phyloP scores from a whole-genome alignment of 2,329 filamentous ascomycete genomes.

The Fusarium pilosicola region DNA sequence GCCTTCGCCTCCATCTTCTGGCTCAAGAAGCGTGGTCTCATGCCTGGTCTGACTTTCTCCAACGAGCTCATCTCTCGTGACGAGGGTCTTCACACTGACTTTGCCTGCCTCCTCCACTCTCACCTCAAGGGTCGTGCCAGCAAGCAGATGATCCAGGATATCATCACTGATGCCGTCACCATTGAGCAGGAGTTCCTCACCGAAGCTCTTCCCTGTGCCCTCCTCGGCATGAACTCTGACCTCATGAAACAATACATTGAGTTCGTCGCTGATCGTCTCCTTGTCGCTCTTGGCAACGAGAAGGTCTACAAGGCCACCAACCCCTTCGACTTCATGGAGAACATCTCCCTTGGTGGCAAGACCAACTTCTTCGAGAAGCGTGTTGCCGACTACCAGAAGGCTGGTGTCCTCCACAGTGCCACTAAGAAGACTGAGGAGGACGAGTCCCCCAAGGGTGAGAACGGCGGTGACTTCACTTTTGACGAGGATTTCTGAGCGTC shows the following conservation, averaged over 20 bases:
- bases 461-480: slow-evolving; percentile 86
- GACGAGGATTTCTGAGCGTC: slow-evolving; percentile 91
- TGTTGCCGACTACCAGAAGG: slow-evolving; percentile 99
- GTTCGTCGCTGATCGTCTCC: slow-evolving; percentile 96
- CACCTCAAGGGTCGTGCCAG: slow-evolving; percentile 92
- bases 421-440: slow-evolving; percentile 74
- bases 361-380: slow-evolving; percentile 99
- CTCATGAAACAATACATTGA: slow-evolving; percentile 99
- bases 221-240: slow-evolving; percentile 96
- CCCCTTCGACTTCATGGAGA: slow-evolving; percentile 99
- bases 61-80: slow-evolving; percentile 99
- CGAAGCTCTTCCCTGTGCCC: slow-evolving; percentile 89
- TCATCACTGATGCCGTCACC: slow-evolving; percentile 91
- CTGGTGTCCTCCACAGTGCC: slow-evolving; percentile 90
- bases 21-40: slow-evolving; percentile 99
- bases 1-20: slow-evolving; percentile 99
- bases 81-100: slow-evolving; percentile 99
- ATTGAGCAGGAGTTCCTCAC: slow-evolving; percentile 99
- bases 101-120: slow-evolving; percentile 97
- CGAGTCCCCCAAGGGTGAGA: slow-evolving; percentile 64
- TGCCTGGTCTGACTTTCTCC: slow-evolving; percentile 98
- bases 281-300: slow-evolving; percentile 91
- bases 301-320: slow-evolving; percentile 94
- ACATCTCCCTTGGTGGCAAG: slow-evolving; percentile 98
- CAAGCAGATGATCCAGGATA: slow-evolving; percentile 81